These are phyloP conservation scores for Apophysomyces trapeziformis DNA, from an alignment of 371 early-diverging fungal genomes.

Conservation along the genomic window DNA sequence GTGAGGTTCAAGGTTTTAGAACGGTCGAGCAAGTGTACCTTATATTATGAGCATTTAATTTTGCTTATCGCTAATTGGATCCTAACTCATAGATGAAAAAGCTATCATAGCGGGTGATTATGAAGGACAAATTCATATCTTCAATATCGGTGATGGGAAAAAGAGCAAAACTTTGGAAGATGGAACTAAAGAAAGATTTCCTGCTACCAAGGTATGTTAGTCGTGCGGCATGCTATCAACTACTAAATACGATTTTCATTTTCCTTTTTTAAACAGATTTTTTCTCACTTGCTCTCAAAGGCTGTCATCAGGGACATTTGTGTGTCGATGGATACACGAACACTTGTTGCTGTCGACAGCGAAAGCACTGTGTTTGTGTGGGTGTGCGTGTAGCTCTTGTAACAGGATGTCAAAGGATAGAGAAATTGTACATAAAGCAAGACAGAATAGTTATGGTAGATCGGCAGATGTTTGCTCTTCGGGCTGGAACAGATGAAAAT, in stretches of 20 bases:
- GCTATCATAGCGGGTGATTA: conserved; percentile 48
- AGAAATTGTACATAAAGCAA: too few species aligned
- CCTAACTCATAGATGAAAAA: conserved; percentile 22
- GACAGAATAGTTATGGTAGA: too few species aligned
- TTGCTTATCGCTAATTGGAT: neutral
- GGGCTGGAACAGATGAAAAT: too few species aligned
- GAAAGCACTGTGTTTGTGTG: conserved; percentile 45
- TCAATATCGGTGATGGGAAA: conserved; percentile 37
- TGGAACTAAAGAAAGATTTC: conserved; percentile 35
- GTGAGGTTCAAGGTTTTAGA: conserved; percentile 45
- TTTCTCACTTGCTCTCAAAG: conserved; percentile 36
- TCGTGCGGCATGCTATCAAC: too few species aligned
- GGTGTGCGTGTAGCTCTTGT: conserved; percentile 1
- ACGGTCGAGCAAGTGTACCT: conserved; percentile 20
- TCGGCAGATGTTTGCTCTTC: too few species aligned
- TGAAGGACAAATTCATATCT: conserved; percentile 45
- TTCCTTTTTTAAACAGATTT: conserved; percentile 17
- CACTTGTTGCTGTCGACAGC: conserved; percentile 43
- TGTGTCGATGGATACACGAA: conserved; percentile 33
- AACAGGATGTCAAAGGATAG: too few species aligned
- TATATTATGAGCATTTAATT: neutral
- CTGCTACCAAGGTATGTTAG: conserved; percentile 32
- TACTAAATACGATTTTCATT: neutral
- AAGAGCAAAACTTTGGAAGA: conserved; percentile 38
- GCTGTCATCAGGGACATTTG: conserved; percentile 44